phyloP scores from a whole-genome alignment of 2,329 filamentous ascomycete genomes.

The Aspergillus eucalypticola region DNA sequence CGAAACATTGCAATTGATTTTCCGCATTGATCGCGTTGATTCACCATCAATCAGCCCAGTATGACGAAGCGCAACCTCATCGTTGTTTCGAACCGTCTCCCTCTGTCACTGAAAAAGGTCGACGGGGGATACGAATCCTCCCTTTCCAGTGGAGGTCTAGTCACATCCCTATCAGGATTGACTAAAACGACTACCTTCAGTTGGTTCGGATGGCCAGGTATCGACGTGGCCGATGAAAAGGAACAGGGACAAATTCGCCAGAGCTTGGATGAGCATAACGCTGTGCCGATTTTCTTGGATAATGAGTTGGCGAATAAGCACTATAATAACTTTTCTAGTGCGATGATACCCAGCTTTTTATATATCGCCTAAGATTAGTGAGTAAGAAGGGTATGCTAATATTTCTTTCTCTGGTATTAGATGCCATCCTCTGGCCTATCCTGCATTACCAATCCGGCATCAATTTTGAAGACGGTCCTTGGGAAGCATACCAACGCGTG shows the following conservation, averaged over 20 bases:
- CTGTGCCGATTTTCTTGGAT: constrained; percentile 82
- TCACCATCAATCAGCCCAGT: neutral
- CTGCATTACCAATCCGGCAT: constrained; percentile 96
- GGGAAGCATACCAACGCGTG: constrained; percentile 84
- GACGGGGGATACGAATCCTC: constrained; percentile 81
- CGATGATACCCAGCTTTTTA: neutral
- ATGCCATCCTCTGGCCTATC: constrained; percentile 93
- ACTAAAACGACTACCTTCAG: constrained; percentile 87
- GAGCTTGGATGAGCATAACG: constrained; percentile 75
- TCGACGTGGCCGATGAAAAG: constrained; percentile 73
- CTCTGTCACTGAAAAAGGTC: constrained; percentile 84
- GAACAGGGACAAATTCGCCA: constrained; percentile 70
- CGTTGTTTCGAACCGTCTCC: constrained; percentile 86
- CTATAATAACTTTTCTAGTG: constrained; percentile 97
- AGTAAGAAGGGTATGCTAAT: too few species aligned
- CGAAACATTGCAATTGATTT: neutral
- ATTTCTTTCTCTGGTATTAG: constrained; percentile 44
- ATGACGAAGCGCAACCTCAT: constrained; percentile 45
- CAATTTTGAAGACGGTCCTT: constrained; percentile 86
- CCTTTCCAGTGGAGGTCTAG: constrained; percentile 88
- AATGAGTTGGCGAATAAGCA: constrained; percentile 86
- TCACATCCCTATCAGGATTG: constrained; percentile 83
- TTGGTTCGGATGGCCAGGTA: constrained; percentile 95
- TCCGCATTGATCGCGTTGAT: neutral
- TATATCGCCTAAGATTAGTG: too few species aligned